Evolutionary conservation across 345 rosid species (phyloP), one percentile per base, ranked within the genome.

Genomic region (Brassica cretica): DNA sequence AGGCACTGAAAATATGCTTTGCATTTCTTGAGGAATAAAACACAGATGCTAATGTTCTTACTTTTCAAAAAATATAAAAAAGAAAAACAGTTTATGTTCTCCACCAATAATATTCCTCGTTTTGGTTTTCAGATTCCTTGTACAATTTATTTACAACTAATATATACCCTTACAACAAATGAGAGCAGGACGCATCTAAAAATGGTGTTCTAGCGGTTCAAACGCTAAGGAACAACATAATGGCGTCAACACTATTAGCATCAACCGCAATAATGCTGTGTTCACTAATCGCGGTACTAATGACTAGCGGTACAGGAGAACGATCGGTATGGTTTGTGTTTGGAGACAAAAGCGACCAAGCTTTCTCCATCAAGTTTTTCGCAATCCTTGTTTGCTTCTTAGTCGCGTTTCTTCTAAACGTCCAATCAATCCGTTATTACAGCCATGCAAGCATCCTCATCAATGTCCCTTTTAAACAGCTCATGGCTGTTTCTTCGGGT

Each of bases 161-260:
- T 39, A 15, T 71, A 56, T 4, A 53, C 3, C 15, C 5, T 63
- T 25, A 60, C 12, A 35, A 53, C 12, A 51, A 68, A 51, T 66
- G 58, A 1, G 16, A 16, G 62, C 77, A 93, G 95, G 97, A 91
- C 19, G 64, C 73, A 33, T 80, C 91, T 2, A 93, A 87, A 76
- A 91, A 85, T 64, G 98, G 97, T 16, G 90, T 93, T 76, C 84
- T 93, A 10, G 91, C 97, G 15, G 98, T 93, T 63, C 98, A 93
- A 76, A 91, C 98, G 8, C 81, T 91, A 49, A 76, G 97, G 32
- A 93, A 91, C 85, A 93, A 93, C 87, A 91, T 91, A 79, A 93
- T 93, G 98, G 97, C 98, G 12, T 93, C 98, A 24, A 93, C 97
- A 21, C 82, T 93, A 5, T 80, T 93, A 66, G 98, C 97, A 24